Evolutionary conservation across 441 rosid species (phyloP).

Genomic region (Monsonia emarginata): DNA sequence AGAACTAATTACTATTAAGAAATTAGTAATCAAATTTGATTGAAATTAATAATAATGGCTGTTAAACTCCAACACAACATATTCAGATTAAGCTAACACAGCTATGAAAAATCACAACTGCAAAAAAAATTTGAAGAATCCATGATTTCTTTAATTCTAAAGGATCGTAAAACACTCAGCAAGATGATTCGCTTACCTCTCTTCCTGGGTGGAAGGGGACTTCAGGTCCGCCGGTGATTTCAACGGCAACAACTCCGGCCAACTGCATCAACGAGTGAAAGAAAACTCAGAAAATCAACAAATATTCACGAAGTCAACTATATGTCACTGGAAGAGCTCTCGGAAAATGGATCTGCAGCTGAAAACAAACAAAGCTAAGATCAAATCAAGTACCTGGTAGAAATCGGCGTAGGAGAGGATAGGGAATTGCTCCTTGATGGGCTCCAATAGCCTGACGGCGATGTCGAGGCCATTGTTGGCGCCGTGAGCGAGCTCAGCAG

Average conservation of each 20-base stretch:
- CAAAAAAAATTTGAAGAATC: neutral
- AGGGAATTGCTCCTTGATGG: slow-evolving; percentile 3
- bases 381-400: neutral
- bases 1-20: too few relatives aligned
- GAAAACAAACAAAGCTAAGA: neutral
- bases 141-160: neutral
- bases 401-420: neutral
- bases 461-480: slow-evolving; percentile 1
- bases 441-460: neutral
- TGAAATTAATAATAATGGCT: too few relatives aligned
- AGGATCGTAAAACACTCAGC: neutral
- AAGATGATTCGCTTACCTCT: slow-evolving; percentile 24
- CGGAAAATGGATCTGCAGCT: neutral
- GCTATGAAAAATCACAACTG: too few relatives aligned
- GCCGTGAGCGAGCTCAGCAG: neutral
- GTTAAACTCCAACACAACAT: too few relatives aligned
- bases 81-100: too few relatives aligned
- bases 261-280: slow-evolving; percentile 30
- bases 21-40: too few relatives aligned
- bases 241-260: slow-evolving; percentile 89
- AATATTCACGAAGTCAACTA: neutral
- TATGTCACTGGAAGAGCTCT: too few relatives aligned
- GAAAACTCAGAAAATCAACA: neutral
- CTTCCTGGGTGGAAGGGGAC: slow-evolving; percentile 92
- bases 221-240: slow-evolving; percentile 90